phyloP scores from a whole-genome alignment of 1,284 basidiomycete species.

The Trichosporon sp. region DNA sequence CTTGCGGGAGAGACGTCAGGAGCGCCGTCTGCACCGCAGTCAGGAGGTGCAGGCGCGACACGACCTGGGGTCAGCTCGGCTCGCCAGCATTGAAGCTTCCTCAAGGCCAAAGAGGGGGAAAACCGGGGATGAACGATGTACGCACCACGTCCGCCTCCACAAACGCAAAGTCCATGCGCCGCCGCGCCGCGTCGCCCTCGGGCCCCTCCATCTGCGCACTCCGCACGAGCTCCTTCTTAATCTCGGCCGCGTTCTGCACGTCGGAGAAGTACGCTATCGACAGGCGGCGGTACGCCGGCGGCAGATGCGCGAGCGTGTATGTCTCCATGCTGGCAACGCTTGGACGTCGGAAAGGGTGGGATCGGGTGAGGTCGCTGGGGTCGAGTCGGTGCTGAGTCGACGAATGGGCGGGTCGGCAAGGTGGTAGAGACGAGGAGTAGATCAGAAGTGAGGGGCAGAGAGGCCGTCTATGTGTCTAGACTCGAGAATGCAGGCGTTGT shows the following conservation, averaged over 20 bases:
- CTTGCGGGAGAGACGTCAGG: conserved; percentile 55
- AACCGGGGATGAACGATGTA: background rate
- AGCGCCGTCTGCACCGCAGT: conserved; percentile 76
- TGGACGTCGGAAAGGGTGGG: too few relatives aligned
- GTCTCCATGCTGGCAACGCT: conserved; percentile 52
- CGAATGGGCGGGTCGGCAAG: too few relatives aligned
- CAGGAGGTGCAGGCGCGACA: conserved; percentile 59
- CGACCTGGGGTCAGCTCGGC: conserved; percentile 28
- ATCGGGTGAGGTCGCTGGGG: too few relatives aligned
- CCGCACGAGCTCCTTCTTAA: conserved; percentile 64
- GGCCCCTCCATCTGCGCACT: conserved; percentile 60
- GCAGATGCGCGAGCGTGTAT: conserved; percentile 44
- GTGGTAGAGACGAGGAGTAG: background rate
- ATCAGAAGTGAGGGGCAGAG: background rate
- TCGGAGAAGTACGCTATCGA: conserved; percentile 65
- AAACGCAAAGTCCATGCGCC: conserved; percentile 78
- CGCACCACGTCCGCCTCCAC: conserved; percentile 65
- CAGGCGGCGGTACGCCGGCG: conserved; percentile 43
- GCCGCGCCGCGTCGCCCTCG: conserved; percentile 65
- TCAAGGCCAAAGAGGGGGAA: background rate
- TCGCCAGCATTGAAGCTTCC: background rate
- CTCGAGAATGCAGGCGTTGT: background rate
- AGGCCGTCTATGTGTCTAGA: background rate
- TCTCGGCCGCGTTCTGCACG: conserved; percentile 60
- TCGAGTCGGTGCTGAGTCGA: too few relatives aligned